Evolutionary conservation across 2,329 filamentous ascomycete species (phyloP), one percentile per base, ranked within the genome.

Genomic region (Fusarium avenaceum): DNA sequence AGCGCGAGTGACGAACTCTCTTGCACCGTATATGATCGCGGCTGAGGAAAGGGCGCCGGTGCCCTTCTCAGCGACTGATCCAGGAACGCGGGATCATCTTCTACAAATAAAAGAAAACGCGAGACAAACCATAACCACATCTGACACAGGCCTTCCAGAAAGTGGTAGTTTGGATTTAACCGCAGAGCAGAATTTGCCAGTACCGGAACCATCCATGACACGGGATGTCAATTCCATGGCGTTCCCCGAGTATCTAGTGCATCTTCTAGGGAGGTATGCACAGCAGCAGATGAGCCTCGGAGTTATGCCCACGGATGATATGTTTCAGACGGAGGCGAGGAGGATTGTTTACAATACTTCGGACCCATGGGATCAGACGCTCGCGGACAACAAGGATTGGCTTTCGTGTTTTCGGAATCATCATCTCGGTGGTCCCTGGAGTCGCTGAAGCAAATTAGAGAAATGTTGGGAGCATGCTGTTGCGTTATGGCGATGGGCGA

Each of bases 321-420:
- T 77, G 69, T 71, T 77, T 7, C 65, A 74, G 15, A 52, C 66
- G 0, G 74, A 76, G 33, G 70, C 74, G 4, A 70, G 74, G 15
- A 64, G 66, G 11, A 52, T 77, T 7, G 65, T 74, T 17, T 76
- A 73, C 30, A 66, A 72, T 13, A 65, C 57, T 2, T 58, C 62
- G 1, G 74, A 76, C 8, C 60, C 69, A 0, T 75, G 66, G 67
- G 72, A 76, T 22, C 71, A 74, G 19, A 76, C 74, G 0, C 63
- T 77, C 40, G 74, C 74, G 4, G 74, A 76, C 10, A 75, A 76
- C 20, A 48, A 47, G 1, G 69, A 75, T 14, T 76, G 75, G 74
- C 32, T 77, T 10, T 57, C 65, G 1, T 64, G 57, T 15, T 77
- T 77, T 20, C 67, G 73, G 9, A 55, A 24, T 15, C 43, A 35